A percentile compares a stretch with the other conserved stretches of the same genome.
These are phyloP conservation scores for Xenosphaeropsis pyriputrescens DNA, from an alignment of 2,329 filamentous ascomycete species.

Conservation along the genomic window DNA sequence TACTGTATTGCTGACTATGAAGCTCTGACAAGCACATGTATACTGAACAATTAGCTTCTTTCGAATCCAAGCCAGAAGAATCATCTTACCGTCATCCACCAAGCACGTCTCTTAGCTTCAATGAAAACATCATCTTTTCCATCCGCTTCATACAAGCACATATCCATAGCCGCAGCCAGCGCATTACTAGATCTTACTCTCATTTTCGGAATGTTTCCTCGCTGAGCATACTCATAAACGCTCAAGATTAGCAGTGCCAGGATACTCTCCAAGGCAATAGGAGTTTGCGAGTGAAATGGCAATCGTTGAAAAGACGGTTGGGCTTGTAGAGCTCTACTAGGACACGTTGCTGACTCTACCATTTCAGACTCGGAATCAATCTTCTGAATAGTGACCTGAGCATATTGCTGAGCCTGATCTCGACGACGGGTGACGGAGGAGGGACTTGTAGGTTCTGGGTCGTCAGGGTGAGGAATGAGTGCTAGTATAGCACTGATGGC, in stretches of 20 bases:
- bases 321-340: constrained; percentile 24
- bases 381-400: constrained; percentile 26
- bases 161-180: constrained; percentile 25
- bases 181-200: constrained; percentile 27
- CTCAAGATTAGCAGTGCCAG: constrained; percentile 29
- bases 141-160: constrained; percentile 22
- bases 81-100: constrained; percentile 30
- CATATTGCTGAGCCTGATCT: constrained; percentile 28
- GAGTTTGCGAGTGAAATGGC: constrained; percentile 26
- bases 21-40: constrained; percentile 28
- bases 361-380: constrained; percentile 29
- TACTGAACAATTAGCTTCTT: constrained; percentile 17
- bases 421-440: constrained; percentile 26
- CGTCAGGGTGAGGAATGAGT: constrained; percentile 24
- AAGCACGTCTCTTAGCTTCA: constrained; percentile 28
- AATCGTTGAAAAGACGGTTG: constrained; percentile 13
- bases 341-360: constrained; percentile 26
- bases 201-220: constrained; percentile 34
- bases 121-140: constrained; percentile 22
- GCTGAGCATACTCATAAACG: constrained; percentile 32
- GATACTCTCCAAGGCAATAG: constrained; percentile 27
- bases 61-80: background rate
- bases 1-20: constrained; percentile 31
- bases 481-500: constrained; percentile 29
- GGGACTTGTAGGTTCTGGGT: constrained; percentile 9